A percentile compares a stretch with the other conserved stretches of the same genome.
These are phyloP conservation scores for Paramyrothecium roridum DNA, from an alignment of 2,329 filamentous ascomycete species.

Conservation along the genomic window DNA sequence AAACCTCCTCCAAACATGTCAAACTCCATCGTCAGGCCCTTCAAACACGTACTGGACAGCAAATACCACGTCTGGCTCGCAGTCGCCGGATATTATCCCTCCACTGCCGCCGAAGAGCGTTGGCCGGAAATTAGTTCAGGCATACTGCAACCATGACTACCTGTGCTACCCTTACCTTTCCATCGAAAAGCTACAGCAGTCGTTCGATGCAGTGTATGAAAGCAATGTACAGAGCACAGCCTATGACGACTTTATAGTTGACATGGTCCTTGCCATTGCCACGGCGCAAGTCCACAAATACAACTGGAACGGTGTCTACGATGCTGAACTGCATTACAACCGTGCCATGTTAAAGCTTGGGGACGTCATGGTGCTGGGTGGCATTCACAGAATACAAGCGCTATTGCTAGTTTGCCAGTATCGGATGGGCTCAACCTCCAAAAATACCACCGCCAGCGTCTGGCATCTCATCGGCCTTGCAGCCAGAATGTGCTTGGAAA, in stretches of 20 bases:
- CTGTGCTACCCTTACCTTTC: slow-evolving; percentile 39
- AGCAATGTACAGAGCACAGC: slow-evolving; percentile 13
- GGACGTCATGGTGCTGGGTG: slow-evolving; percentile 30
- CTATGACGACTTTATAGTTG: slow-evolving; percentile 34
- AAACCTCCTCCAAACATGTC: slow-evolving; percentile 29
- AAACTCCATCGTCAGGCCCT: slow-evolving; percentile 7
- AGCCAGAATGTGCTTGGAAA: slow-evolving; percentile 34
- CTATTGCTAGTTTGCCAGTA: slow-evolving; percentile 40
- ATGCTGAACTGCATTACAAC: slow-evolving; percentile 37
- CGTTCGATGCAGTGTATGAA: slow-evolving; percentile 26
- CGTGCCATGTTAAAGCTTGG: slow-evolving; percentile 32
- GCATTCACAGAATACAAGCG: slow-evolving; percentile 34
- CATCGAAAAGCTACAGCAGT: slow-evolving; percentile 20
- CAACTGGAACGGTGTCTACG: slow-evolving; percentile 38
- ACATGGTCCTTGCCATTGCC: slow-evolving; percentile 41
- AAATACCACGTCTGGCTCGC: slow-evolving; percentile 3
- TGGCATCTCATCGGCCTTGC: slow-evolving; percentile 43
- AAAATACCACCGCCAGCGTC: slow-evolving; percentile 33
- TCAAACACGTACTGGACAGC: slow-evolving; percentile 11
- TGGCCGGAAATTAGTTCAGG: slow-evolving; percentile 31
- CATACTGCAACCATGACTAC: slow-evolving; percentile 39
- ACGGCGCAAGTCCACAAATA: slow-evolving; percentile 39
- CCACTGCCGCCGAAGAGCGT: slow-evolving; percentile 29
- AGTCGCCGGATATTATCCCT: slow-evolving; percentile 8
- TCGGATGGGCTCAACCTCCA: slow-evolving; percentile 34